A percentile compares a stretch with the other conserved stretches of the same genome.
phyloP scores from a whole-genome alignment of 257 asterid species.

The Solanum pinnatisectum region DNA sequence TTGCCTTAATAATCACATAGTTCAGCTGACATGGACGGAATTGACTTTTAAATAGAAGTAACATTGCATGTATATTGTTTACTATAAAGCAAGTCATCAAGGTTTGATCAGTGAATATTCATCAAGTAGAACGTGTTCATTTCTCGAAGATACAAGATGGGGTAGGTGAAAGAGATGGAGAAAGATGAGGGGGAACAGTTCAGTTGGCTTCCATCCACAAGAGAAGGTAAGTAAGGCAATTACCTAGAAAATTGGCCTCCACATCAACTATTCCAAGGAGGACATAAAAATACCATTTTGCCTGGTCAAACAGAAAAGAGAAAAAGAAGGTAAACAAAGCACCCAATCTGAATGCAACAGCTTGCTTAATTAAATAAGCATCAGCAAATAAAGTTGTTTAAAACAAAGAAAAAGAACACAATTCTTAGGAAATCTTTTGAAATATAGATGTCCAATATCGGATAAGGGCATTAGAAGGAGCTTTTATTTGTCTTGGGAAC shows the following conservation, averaged over 20 bases:
- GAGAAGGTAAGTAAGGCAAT: constrained; percentile 9
- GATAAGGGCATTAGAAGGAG: not conserved
- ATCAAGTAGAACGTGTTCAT: not conserved
- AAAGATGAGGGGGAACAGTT: not conserved
- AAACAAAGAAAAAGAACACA: not conserved
- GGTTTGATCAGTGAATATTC: not conserved
- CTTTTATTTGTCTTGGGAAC: not conserved
- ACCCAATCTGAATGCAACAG: not conserved
- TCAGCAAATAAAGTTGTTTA: not conserved
- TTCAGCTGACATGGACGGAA: not conserved
- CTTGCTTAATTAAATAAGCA: not conserved
- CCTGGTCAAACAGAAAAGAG: constrained; percentile 34
- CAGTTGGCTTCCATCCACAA: not conserved
- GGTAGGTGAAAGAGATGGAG: not conserved
- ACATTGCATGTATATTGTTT: not conserved
- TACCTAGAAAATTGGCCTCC: constrained; percentile 93
- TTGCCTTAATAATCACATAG: not conserved
- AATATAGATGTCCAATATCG: not conserved
- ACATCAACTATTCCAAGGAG: constrained; percentile 81
- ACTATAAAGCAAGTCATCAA: not conserved
- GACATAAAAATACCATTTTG: constrained; percentile 82
- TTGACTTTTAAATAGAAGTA: not conserved
- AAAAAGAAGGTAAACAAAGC: not conserved
- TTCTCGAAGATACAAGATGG: not conserved
- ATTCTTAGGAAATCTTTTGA: not conserved